These are phyloP conservation scores for Xylaria sp. DNA, from an alignment of 2,329 filamentous ascomycete genomes.

Conservation along the genomic window DNA sequence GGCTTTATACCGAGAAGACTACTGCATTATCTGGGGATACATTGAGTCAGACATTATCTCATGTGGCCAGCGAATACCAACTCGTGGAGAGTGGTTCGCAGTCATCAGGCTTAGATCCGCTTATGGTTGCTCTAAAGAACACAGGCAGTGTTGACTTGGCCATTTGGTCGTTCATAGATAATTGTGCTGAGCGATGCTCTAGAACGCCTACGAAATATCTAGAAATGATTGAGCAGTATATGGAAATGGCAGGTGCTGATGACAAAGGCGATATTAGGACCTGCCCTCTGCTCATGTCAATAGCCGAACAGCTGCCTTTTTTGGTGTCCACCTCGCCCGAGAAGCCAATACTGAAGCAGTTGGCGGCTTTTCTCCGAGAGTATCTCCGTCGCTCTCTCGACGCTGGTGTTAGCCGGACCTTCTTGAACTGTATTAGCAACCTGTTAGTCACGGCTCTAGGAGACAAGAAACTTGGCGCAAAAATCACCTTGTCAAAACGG, in stretches of 20 bases:
- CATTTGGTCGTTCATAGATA: constrained; percentile 81
- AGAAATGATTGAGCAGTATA: constrained; percentile 66
- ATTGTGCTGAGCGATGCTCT: constrained; percentile 80
- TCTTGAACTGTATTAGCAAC: constrained; percentile 59
- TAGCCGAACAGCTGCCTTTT: constrained; percentile 84
- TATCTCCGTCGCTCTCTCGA: constrained; percentile 66
- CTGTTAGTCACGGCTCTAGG: constrained; percentile 53
- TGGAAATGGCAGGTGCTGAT: constrained; percentile 45
- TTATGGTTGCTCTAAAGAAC: constrained; percentile 56
- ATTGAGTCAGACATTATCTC: constrained; percentile 66
- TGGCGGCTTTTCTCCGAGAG: constrained; percentile 68
- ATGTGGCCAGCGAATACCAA: constrained; percentile 72
- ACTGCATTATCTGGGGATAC: constrained; percentile 61
- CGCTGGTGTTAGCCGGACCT: constrained; percentile 60
- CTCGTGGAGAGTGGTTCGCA: constrained; percentile 65
- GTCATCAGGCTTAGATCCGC: constrained; percentile 58
- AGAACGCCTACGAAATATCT: constrained; percentile 85
- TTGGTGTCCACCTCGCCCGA: constrained; percentile 62
- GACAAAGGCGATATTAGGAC: constrained; percentile 49
- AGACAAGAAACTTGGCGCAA: constrained; percentile 53
- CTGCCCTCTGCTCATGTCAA: constrained; percentile 74
- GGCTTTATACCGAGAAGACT: constrained; percentile 63
- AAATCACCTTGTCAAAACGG: constrained; percentile 42
- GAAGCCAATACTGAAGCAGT: constrained; percentile 55
- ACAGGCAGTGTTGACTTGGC: constrained; percentile 45